Conservation (phyloP, 495 filamentous ascomycete species). For the Entonaema liquescens region DNA sequence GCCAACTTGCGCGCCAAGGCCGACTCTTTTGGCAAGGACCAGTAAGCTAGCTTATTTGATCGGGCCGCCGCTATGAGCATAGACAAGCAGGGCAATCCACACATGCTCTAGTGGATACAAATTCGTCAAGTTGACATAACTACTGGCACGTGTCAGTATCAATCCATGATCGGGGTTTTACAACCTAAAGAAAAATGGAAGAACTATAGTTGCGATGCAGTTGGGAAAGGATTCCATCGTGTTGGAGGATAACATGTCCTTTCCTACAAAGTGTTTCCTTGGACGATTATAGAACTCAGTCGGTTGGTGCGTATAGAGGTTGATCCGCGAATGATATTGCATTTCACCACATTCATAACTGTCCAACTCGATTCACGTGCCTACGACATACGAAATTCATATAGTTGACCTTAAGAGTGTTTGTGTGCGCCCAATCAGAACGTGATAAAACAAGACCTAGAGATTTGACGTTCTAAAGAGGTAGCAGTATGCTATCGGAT, state of each 20-base stretch:
- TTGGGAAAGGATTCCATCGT: conserved; percentile 23
- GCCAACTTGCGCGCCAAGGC: conserved; percentile 90
- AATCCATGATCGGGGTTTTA: background rate
- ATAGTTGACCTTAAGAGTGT: background rate
- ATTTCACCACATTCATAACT: conserved; percentile 2
- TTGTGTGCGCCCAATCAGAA: background rate
- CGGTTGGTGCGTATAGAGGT: conserved; percentile 29
- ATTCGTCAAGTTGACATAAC: conserved; percentile 21
- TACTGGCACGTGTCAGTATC: conserved; percentile 9
- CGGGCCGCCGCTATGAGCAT: conserved; percentile 22
- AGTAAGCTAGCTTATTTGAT: conserved; percentile 50
- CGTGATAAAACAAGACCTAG: background rate
- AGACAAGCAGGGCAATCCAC: conserved; percentile 17
- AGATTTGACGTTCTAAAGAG: background rate
- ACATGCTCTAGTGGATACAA: conserved; percentile 30
- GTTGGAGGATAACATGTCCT: conserved; percentile 6
- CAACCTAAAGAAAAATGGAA: conserved; percentile 9
- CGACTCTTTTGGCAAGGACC: conserved; percentile 73
- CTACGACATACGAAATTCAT: background rate
- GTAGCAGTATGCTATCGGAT: background rate
- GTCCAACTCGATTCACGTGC: background rate
- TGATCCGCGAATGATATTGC: conserved; percentile 12
- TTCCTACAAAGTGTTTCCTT: conserved; percentile 31
- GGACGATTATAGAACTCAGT: conserved; percentile 34
- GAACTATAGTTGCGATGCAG: conserved; percentile 16